Evolutionary conservation across 441 rosid species (phyloP), one percentile per base, ranked within the genome.

Genomic region (Eugenia klotzschiana): DNA sequence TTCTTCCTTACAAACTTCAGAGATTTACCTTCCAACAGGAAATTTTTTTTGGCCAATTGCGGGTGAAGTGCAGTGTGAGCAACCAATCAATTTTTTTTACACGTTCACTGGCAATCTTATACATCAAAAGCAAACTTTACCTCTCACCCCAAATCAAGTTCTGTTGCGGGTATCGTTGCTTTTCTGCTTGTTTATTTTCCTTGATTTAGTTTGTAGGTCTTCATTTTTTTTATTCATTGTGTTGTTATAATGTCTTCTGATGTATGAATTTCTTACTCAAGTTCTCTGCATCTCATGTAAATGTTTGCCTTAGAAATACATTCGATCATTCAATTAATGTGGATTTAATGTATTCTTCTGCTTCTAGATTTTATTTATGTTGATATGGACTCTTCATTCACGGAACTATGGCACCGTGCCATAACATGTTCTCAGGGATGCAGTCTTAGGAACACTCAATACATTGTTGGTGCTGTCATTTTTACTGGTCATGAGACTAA

Each of bases 11-110:
- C 40, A 2, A 37, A 37, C 6, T 6, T 37, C 40, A 37, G 5
- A 37, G 40, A 37, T 2, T 37, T 37, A 37, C 40, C 40, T 37
- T 37, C 40, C 40, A 4, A 37, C 40, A 37, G n/a, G n/a, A n/a
- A n/a, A n/a, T n/a, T n/a, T n/a, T n/a, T n/a, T n/a, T n/a, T n/a
- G n/a, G n/a, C n/a, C n/a, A 82, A 83, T 87, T 88, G 87, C 94
- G 96, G 99, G 98, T 86, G 98, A 96, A 92, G 91, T 98, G 89
- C 98, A 95, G 89, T 98, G 99, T 83, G 99, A 98, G 92, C 98
- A 98, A 85, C 99, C 99, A 5, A 98, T 96, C 87, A 98, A 98
- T 89, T 96, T 98, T 14, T 88, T 98, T 85, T 95, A 98, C 91
- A 96, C 99, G 82, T 98, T 94, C 91, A 96, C 98, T 22, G 99